A percentile compares a stretch with the other conserved stretches of the same genome.
phyloP scores from a whole-genome alignment of 1,284 basidiomycete genomes.

The Ganoderma leucocontextum region DNA sequence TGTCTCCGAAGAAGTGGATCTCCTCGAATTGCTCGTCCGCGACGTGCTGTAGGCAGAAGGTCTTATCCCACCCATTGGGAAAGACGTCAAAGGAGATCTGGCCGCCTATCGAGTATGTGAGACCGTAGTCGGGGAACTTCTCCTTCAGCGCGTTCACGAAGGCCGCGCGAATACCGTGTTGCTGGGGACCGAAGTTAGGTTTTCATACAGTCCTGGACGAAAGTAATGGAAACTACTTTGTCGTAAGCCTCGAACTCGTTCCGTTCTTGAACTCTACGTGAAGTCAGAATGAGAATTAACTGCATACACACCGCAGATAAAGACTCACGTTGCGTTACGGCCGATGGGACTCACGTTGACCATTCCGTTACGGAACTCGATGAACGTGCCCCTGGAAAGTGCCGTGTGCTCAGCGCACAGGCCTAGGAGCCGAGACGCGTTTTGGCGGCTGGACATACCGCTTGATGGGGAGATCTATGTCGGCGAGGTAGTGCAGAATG shows the following conservation, averaged over 20 bases:
- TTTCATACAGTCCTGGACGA: background rate
- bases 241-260: slow-evolving; percentile 83
- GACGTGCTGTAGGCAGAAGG: slow-evolving; percentile 87
- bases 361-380: slow-evolving; percentile 98
- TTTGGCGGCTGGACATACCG: slow-evolving; percentile 59
- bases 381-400: slow-evolving; percentile 83
- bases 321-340: slow-evolving; percentile 87
- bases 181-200: slow-evolving; percentile 38
- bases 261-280: slow-evolving; percentile 77
- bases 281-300: no score
- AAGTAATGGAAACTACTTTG: slow-evolving; percentile 53
- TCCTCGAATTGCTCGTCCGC: slow-evolving; percentile 88
- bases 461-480: slow-evolving; percentile 95
- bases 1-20: slow-evolving; percentile 99
- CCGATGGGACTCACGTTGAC: slow-evolving; percentile 97
- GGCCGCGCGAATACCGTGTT: slow-evolving; percentile 74
- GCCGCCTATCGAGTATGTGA: slow-evolving; percentile 96
- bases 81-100: slow-evolving; percentile 98
- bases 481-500: slow-evolving; percentile 91
- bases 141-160: slow-evolving; percentile 85
- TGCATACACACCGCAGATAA: background rate
- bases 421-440: background rate
- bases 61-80: slow-evolving; percentile 97
- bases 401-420: background rate
- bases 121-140: slow-evolving; percentile 85